These are phyloP conservation scores for Neonectria coccinea DNA, from an alignment of 2,329 filamentous ascomycete species.

Conservation along the genomic window DNA sequence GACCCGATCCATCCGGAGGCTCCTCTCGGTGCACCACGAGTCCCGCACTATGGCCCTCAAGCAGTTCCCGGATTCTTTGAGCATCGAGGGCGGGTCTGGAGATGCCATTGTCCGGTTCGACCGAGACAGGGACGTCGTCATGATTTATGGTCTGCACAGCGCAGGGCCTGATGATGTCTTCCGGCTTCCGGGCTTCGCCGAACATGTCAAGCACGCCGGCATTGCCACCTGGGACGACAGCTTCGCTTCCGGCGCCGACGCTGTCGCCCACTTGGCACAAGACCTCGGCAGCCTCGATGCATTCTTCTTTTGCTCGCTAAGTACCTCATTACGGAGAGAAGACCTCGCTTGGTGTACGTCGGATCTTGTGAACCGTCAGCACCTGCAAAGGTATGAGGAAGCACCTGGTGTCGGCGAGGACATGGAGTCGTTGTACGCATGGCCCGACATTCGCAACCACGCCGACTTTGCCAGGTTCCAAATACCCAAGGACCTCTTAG, in stretches of 20 bases:
- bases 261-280: slow-evolving; percentile 9
- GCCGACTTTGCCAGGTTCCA: slow-evolving; percentile 46
- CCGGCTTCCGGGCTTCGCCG: slow-evolving; percentile 44
- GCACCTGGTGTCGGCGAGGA: slow-evolving; percentile 42
- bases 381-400: slow-evolving; percentile 44
- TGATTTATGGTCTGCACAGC: slow-evolving; percentile 36
- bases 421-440: slow-evolving; percentile 45
- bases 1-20: slow-evolving; percentile 45
- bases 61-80: slow-evolving; percentile 49
- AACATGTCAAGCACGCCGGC: slow-evolving; percentile 47
- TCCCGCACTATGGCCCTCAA: slow-evolving; percentile 50
- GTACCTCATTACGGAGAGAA: slow-evolving; percentile 16
- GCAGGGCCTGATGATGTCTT: slow-evolving; percentile 23
- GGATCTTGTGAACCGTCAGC: slow-evolving; percentile 45
- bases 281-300: slow-evolving; percentile 44
- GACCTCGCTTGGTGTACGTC: slow-evolving; percentile 50
- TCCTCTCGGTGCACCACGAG: slow-evolving; percentile 52
- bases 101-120: slow-evolving; percentile 48
- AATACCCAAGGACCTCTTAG: slow-evolving; percentile 30
- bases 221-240: slow-evolving; percentile 29
- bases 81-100: slow-evolving; percentile 41
- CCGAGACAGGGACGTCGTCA: slow-evolving; percentile 47
- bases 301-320: slow-evolving; percentile 41
- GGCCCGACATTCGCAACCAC: slow-evolving; percentile 50
- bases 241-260: background rate